Evolutionary conservation across 345 rosid species (phyloP).

Genomic region (Syzygium aqueum): DNA sequence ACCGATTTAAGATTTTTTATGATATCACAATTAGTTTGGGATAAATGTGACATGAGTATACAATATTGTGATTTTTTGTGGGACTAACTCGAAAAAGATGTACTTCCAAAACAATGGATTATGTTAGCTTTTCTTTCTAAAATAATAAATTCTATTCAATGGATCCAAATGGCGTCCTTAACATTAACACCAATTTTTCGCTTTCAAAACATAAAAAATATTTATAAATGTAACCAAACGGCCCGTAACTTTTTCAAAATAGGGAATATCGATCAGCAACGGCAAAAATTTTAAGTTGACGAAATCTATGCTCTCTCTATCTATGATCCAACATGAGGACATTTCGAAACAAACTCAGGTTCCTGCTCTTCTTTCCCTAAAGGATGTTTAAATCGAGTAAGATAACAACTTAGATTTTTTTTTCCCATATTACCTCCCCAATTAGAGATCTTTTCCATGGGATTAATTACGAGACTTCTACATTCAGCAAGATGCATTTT

Average conservation of each 20-base stretch:
- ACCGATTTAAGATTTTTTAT: background rate
- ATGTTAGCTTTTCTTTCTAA: background rate
- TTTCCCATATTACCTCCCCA: background rate
- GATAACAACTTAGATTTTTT: background rate
- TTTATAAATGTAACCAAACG: background rate
- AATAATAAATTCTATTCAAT: background rate
- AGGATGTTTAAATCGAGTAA: background rate
- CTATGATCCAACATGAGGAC: background rate
- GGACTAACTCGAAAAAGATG: background rate
- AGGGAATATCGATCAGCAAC: background rate
- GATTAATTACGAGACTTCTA: background rate
- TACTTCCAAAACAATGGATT: background rate
- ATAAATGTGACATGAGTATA: background rate
- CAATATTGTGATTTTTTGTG: background rate
- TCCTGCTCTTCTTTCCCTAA: background rate
- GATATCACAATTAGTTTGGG: background rate
- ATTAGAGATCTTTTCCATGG: background rate
- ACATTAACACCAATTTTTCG: background rate
- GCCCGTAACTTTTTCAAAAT: background rate
- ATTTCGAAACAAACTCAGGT: background rate
- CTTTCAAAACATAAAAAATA: background rate
- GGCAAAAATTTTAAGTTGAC: background rate
- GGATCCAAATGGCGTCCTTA: background rate
- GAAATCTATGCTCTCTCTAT: background rate
- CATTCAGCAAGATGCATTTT: background rate